phyloP scores from a whole-genome alignment of 305 asterid species.

The Fraxinus greggii region DNA sequence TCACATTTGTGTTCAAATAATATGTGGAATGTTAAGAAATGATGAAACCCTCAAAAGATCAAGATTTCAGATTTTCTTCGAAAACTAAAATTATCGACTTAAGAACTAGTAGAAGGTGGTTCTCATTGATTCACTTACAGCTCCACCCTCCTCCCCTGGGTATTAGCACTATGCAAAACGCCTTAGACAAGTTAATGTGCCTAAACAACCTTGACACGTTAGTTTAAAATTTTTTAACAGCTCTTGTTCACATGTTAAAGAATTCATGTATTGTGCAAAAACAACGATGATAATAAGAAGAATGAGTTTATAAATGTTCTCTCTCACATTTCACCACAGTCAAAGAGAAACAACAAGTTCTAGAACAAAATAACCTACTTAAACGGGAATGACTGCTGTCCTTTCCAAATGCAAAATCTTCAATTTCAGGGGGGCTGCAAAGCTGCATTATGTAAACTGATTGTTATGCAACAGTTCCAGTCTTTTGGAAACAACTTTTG shows the following conservation, averaged over 20 bases:
- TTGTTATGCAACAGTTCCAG: background rate
- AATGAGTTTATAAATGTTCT: background rate
- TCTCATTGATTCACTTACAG: background rate
- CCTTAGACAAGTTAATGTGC: background rate
- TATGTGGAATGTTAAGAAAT: background rate
- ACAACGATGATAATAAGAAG: background rate
- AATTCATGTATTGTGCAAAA: background rate
- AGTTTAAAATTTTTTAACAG: background rate
- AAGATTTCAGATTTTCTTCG: background rate
- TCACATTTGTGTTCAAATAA: background rate
- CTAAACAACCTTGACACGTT: background rate
- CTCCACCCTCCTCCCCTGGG: background rate
- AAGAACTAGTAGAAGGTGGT: background rate
- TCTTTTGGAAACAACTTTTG: background rate
- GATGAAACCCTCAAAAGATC: background rate
- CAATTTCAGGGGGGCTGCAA: conserved; percentile 67
- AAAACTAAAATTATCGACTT: background rate
- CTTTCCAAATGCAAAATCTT: conserved; percentile 75
- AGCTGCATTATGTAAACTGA: conserved; percentile 44
- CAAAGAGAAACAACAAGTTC: background rate
- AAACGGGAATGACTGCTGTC: conserved; percentile 30
- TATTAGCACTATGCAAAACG: background rate
- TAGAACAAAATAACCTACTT: conserved; percentile 49
- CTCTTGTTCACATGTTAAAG: background rate
- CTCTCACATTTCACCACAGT: background rate